Evolutionary conservation across 2,329 filamentous ascomycete genomes (phyloP).

Genomic region (Amylocarpus encephaloides): DNA sequence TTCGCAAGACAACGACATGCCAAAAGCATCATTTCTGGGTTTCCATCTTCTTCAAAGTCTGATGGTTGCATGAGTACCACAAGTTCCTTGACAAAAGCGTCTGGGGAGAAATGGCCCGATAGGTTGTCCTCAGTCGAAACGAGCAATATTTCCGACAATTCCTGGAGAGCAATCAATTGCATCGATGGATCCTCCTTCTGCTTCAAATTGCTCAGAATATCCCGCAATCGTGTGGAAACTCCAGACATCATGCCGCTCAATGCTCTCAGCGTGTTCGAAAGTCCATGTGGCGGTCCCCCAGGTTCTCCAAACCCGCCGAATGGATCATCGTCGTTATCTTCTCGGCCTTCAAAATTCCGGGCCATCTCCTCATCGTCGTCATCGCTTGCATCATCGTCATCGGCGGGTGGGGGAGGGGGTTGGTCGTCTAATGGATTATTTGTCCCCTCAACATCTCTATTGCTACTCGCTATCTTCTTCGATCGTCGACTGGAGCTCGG

Average conservation of each 20-base stretch:
- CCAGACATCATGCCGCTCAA: conserved; percentile 90
- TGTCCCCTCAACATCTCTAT: conserved; percentile 64
- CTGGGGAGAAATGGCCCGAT: conserved; percentile 88
- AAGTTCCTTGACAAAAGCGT: conserved; percentile 91
- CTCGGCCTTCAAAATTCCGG: conserved; percentile 44
- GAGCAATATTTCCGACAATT: conserved; percentile 85
- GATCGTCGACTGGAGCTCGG: conserved; percentile 31
- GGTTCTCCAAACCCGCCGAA: conserved; percentile 63
- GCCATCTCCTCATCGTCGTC: conserved; percentile 57
- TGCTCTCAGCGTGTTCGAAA: conserved; percentile 78
- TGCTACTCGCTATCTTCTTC: conserved; percentile 52
- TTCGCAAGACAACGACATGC: conserved; percentile 95
- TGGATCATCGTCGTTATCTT: conserved; percentile 54
- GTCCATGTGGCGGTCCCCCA: conserved; percentile 53
- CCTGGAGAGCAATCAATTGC: conserved; percentile 87
- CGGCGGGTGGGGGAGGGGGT: conserved; percentile 15
- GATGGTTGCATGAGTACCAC: conserved; percentile 87
- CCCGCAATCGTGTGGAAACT: conserved; percentile 70
- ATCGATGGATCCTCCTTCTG: conserved; percentile 80
- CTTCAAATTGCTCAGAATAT: conserved; percentile 68
- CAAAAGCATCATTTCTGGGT: conserved; percentile 93
- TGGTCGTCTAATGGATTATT: conserved; percentile 33
- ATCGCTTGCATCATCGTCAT: conserved; percentile 43
- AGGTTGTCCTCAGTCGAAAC: conserved; percentile 96
- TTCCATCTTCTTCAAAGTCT: conserved; percentile 70